Evolutionary conservation across 257 asterid species (phyloP), one percentile per base, ranked within the genome.

Genomic region (Striga asiatica): DNA sequence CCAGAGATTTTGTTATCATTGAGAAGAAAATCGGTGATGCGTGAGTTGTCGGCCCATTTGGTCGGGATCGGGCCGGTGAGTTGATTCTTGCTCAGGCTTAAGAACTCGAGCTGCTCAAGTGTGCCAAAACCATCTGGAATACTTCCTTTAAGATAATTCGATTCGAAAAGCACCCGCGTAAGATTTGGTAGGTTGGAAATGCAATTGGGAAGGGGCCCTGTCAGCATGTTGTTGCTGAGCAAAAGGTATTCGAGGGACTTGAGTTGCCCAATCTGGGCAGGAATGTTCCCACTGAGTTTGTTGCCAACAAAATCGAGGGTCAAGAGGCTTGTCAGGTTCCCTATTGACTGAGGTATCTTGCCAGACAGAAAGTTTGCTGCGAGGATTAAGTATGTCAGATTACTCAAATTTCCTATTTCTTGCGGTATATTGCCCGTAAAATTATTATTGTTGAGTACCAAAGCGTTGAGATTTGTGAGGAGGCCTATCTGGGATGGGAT

Each of bases 41-140:
- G 81, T 78, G 54, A 88, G 87, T 35, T 47, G 56, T 56, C 56
- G 39, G 82, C 81, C 95, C 93, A 84, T 19, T 76, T 43, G 10
- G 78, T 66, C 47, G 89, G 51, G 20, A 88, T 76, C 27, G 72
- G 64, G 62, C 95, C 95, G 0, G 81, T 76, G 20, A 88, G 70
- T 8, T 66, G 76, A 55, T 84, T 88, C 19, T 65, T 71, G 58
- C 77, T 64, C 17, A 81, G 79, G 41, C 82, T 69, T 29, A 85
- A 43, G 66, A 42, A 80, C 6, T 35, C 60, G 9, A 88, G 91
- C 0, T 54, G 83, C 68, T 88, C 84, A 29, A 5, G 21, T 58
- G 54, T 29, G 16, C 97, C 95, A 43, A 84, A 78, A 5, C 74
- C 75, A 28, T 78, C 78, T 3, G 84, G 66, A 43, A 88, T 59